Base-by-base conservation (phyloP, 768 basidiomycete genomes). In the Boletus patriciae region DNA sequence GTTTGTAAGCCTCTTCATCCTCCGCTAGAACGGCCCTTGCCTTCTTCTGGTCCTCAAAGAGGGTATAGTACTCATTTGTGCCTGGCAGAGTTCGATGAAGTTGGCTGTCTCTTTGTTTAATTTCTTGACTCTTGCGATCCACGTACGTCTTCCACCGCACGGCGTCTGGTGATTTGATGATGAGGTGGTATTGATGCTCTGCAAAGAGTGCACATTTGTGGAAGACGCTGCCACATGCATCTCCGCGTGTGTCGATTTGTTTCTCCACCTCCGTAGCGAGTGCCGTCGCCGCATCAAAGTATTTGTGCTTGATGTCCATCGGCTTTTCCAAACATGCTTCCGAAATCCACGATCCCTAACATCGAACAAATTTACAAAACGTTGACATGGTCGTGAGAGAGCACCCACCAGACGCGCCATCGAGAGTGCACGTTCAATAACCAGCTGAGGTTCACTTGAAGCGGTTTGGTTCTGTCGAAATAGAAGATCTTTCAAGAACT, bases 171-270 rank as follows among this genome's bases (percentile, higher is more conserved):
- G 90, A 88, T 58, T 84, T 81, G 18, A 80, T 69, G 36, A 90
- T 82, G 2, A 83, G 76, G 57, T 88, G 83, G 66, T 91, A 94
- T 65, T 98, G 95, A 13, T 80, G 78, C 64, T 98, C 94, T 0
- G 95, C 91, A 65, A 98, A 98, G 25, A 81, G 78, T 1, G 96
- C 97, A 68, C 85, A 98, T 63, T 90, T 82, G 57, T 87, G 85
- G 68, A 83, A 92, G 33, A 95, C 80, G 11, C 77, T 78, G 19
- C 86, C 85, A 47, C 77, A 77, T 11, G 76, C 68, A n/a, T 65
- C 48, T 34, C 54, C 54, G 2, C 59, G 44, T 31, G 65, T 54
- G 45, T 66, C 46, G 7, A 51, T 62, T 37, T 60, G 55, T 19
- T 72, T 67, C 54, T 60, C 63, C 19, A 66, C 56, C 41, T 64